A percentile compares a stretch with the other conserved stretches of the same genome.
Conservation (phyloP, 1,284 basidiomycete species). For the Apiotrichum mycotoxinovorans region DNA sequence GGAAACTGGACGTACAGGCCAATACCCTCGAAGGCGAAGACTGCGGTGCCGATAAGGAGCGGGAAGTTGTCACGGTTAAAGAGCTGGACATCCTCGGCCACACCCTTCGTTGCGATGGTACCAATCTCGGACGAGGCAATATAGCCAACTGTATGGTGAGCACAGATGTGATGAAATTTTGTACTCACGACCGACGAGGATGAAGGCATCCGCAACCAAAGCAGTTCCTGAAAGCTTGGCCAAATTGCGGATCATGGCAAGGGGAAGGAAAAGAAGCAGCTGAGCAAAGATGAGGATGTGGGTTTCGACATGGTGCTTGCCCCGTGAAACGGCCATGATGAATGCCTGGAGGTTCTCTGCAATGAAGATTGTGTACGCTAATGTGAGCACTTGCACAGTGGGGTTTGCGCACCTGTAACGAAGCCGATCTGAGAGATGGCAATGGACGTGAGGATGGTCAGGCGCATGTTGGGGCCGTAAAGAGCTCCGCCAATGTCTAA, state of each 20-base stretch:
- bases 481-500: slow-evolving; percentile 85
- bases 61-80: slow-evolving; percentile 91
- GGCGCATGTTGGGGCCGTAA: slow-evolving; percentile 90
- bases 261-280: slow-evolving; percentile 77
- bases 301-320: slow-evolving; percentile 66
- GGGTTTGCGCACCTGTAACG: slow-evolving; percentile 35
- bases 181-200: slow-evolving; percentile 68
- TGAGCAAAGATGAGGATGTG: slow-evolving; percentile 80
- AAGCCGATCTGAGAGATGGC: slow-evolving; percentile 77
- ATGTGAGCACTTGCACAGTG: slow-evolving; percentile 13
- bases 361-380: slow-evolving; percentile 94
- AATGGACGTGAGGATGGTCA: slow-evolving; percentile 82
- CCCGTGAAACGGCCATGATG: slow-evolving; percentile 77
- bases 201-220: slow-evolving; percentile 91
- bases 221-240: slow-evolving; percentile 91
- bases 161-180: not conserved
- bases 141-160: slow-evolving; percentile 61
- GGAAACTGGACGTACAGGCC: slow-evolving; percentile 63
- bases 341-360: slow-evolving; percentile 89
- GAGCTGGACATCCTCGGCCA: slow-evolving; percentile 70
- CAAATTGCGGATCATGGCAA: slow-evolving; percentile 80
- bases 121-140: slow-evolving; percentile 76
- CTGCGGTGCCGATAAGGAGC: slow-evolving; percentile 90
- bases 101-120: slow-evolving; percentile 63
- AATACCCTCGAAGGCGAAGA: slow-evolving; percentile 98